A percentile compares a stretch with the other conserved stretches of the same genome.
Evolutionary conservation across 2,329 filamentous ascomycete species (phyloP).

Genomic region (Trichoderma semiorbis): DNA sequence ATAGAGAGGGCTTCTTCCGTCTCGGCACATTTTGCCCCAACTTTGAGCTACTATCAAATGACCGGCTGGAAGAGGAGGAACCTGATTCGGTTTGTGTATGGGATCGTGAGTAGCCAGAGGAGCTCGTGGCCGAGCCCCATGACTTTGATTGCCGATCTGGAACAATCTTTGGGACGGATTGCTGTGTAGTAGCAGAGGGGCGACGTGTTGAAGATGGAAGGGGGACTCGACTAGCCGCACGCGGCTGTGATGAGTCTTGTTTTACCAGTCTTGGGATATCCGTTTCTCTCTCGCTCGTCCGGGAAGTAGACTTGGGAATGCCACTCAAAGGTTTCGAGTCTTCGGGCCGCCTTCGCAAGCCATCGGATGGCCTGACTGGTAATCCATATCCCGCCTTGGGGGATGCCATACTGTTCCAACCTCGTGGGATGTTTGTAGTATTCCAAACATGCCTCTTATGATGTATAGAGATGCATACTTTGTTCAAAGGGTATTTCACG

Average conservation of each 20-base stretch:
- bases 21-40: conserved; percentile 44
- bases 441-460: conserved; percentile 22
- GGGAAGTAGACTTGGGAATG: conserved; percentile 26
- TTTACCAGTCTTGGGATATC: conserved; percentile 22
- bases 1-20: conserved; percentile 48
- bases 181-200: conserved; percentile 26
- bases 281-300: conserved; percentile 23
- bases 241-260: conserved; percentile 21
- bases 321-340: conserved; percentile 23
- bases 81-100: conserved; percentile 33
- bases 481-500: background rate
- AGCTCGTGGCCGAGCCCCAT: conserved; percentile 37
- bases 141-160: conserved; percentile 43
- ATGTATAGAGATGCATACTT: conserved; percentile 10
- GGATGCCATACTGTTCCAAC: conserved; percentile 42
- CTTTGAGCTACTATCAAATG: conserved; percentile 31
- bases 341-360: conserved; percentile 29
- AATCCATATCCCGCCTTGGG: conserved; percentile 39
- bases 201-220: conserved; percentile 25
- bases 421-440: conserved; percentile 24
- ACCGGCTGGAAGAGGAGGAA: conserved; percentile 34
- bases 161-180: conserved; percentile 19
- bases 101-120: conserved; percentile 31
- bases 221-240: conserved; percentile 24
- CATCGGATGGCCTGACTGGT: conserved; percentile 39